These are phyloP conservation scores for Monoraphidium neglectum DNA, from an alignment of 139 green algal genomes.

Conservation along the genomic window DNA sequence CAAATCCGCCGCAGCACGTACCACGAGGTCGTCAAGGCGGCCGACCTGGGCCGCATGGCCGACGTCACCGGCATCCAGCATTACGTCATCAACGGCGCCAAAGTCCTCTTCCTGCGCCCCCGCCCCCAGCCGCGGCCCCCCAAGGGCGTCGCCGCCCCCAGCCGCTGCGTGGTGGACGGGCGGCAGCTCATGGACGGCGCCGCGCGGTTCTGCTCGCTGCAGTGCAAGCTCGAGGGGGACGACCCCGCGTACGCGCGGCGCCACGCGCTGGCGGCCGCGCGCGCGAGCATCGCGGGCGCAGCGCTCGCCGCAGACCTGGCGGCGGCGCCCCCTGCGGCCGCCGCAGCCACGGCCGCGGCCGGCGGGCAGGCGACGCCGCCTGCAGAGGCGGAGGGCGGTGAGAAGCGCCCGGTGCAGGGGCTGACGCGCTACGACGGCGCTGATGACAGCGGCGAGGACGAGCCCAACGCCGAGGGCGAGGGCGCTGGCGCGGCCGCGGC, in stretches of 20 bases:
- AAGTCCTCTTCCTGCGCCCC: conserved; percentile 80
- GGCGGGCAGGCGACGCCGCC: neutral
- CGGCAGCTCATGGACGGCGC: conserved; percentile 48
- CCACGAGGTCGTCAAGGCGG: conserved; percentile 83
- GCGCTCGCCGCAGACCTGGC: too few species aligned
- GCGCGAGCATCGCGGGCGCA: conserved; percentile 3
- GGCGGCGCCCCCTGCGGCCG: too few species aligned
- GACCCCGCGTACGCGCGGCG: conserved; percentile 13
- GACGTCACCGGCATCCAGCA: conserved; percentile 75
- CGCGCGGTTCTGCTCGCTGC: conserved; percentile 42
- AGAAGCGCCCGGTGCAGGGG: too few species aligned
- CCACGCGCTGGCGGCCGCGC: conserved; percentile 5
- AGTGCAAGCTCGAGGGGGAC: conserved; percentile 38
- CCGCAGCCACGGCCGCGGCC: neutral
- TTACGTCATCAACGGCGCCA: conserved; percentile 84
- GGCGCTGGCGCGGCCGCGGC: too few species aligned
- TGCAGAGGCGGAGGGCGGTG: too few species aligned
- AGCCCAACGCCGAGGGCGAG: too few species aligned
- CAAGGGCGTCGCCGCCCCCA: conserved; percentile 33
- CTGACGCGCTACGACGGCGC: too few species aligned
- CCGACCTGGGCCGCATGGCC: conserved; percentile 54
- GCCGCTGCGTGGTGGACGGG: conserved; percentile 37
- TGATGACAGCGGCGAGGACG: too few species aligned
- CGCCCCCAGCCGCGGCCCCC: conserved; percentile 68
- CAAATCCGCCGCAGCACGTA: conserved; percentile 77